Percentiles rank a stretch among this genome's conserved stretches.
Evolutionary conservation across 352 stramenopile genomes (phyloP).

Genomic region (Globisporangium yorkense): DNA sequence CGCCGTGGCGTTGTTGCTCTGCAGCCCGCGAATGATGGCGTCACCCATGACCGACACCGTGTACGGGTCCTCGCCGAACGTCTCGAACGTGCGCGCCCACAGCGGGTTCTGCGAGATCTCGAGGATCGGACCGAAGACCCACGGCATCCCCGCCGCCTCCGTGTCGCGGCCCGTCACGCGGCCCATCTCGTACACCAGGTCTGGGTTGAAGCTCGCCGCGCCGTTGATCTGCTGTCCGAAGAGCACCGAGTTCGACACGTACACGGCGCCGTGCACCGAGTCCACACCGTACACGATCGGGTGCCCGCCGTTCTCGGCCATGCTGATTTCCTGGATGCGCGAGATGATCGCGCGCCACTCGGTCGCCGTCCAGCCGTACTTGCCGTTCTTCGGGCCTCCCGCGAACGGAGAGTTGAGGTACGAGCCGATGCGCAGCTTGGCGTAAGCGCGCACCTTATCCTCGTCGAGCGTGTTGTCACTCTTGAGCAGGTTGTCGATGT

Average conservation of each 20-base stretch:
- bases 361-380: conserved; percentile 32
- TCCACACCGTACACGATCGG: conserved; percentile 88
- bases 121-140: conserved; percentile 88
- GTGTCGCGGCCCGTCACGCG: conserved; percentile 80
- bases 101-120: conserved; percentile 83
- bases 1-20: conserved; percentile 53
- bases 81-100: conserved; percentile 90
- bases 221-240: conserved; percentile 88
- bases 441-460: conserved; percentile 42
- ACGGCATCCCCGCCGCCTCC: conserved; percentile 78
- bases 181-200: conserved; percentile 64
- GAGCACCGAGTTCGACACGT: conserved; percentile 70
- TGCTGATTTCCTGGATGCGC: conserved; percentile 72
- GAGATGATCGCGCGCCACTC: conserved; percentile 74
- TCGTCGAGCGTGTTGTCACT: conserved; percentile 36
- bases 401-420: conserved; percentile 81
- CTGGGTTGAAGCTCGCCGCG: conserved; percentile 84
- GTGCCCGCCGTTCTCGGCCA: conserved; percentile 44
- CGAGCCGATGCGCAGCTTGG: conserved; percentile 65
- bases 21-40: conserved; percentile 75
- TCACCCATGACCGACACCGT: conserved; percentile 76
- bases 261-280: conserved; percentile 88
- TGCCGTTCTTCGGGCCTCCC: conserved; percentile 20
- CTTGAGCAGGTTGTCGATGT: conserved; percentile 54
- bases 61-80: conserved; percentile 90